Base-by-base conservation (phyloP, 2,329 filamentous ascomycete species). In the Aspergillus novofumigatus region DNA sequence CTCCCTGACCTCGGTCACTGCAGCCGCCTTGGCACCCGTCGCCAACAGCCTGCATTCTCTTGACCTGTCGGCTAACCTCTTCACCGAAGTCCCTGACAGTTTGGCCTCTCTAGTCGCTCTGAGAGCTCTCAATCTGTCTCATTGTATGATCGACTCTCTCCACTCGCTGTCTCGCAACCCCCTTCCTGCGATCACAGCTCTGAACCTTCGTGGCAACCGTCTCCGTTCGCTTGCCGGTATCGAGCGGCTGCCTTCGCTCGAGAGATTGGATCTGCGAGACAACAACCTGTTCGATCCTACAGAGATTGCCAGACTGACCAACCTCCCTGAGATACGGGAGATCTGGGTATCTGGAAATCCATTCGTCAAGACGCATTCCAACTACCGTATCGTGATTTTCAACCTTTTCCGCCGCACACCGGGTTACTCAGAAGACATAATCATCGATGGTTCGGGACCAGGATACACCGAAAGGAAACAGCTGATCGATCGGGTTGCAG, bases 121-220 rank as follows among this genome's bases (percentile, higher is more conserved):
- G n/a, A 87, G 92, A 62, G 92, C 94, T 25, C 79, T 99, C 54
- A 97, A 99, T 68, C 81, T 99, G 26, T 96, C 93, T 3, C 90
- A 96, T 68, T 97, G 93, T 81, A 97, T 97, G 92, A 97, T 99
- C 61, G 90, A 93, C 65, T 94, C 92, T 17, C 81, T 99, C 55
- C 90, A 95, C 67, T 96, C 93, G 1, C 80, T 99, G 45, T 87
- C 87, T 2, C 86, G 89, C 61, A 94, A 89, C 67, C 73, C 94
- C 11, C 81, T 99, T 4, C 93, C 94, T 28, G 93, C 94, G 21
- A 96, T 99, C 61, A 95, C 90, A 1, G 92, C 92, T 1, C 80
- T 99, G 56, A 97, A 97, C 68, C 83, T 99, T 55, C 87, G 93
- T 56, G 90, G 86, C 51, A 99, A 99, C 72, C 86, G 92, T 49